phyloP scores from a whole-genome alignment of 768 basidiomycete species.

The Termitomyces sp. region DNA sequence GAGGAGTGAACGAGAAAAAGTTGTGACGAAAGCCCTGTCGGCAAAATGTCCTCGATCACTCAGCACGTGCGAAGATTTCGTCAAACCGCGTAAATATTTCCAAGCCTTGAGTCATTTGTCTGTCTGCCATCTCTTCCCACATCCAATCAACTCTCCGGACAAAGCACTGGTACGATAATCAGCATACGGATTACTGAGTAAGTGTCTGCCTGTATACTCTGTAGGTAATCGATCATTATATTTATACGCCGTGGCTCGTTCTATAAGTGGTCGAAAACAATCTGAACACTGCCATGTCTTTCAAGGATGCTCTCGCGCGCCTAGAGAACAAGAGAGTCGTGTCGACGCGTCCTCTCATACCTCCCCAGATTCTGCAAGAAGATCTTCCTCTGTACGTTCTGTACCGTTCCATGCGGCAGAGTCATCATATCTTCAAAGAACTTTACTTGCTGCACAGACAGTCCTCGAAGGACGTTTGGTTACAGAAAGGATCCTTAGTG shows the following conservation, averaged over 20 bases:
- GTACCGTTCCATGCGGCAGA: not conserved
- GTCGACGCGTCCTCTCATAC: conserved; percentile 83
- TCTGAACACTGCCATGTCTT: conserved; percentile 61
- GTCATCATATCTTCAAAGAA: conserved; percentile 34
- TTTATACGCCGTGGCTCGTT: not conserved
- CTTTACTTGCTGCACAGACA: conserved; percentile 78
- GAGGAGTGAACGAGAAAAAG: conserved; percentile 1
- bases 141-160: not conserved
- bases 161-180: not conserved
- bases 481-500: conserved; percentile 73
- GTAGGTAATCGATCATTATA: not conserved
- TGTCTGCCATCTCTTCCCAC: not conserved
- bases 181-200: not conserved
- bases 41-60: conserved; percentile 7
- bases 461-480: conserved; percentile 80
- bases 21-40: conserved; percentile 7
- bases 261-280: conserved; percentile 34
- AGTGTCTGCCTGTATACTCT: not conserved
- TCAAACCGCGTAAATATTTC: not conserved
- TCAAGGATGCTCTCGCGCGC: conserved; percentile 72
- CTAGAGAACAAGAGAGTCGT: conserved; percentile 88
- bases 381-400: conserved; percentile 76
- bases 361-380: conserved; percentile 91
- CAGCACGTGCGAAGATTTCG: not conserved
- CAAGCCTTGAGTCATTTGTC: not conserved